These are phyloP conservation scores for Nicotiana benthamiana DNA, from an alignment of 257 asterid genomes.

Conservation along the genomic window DNA sequence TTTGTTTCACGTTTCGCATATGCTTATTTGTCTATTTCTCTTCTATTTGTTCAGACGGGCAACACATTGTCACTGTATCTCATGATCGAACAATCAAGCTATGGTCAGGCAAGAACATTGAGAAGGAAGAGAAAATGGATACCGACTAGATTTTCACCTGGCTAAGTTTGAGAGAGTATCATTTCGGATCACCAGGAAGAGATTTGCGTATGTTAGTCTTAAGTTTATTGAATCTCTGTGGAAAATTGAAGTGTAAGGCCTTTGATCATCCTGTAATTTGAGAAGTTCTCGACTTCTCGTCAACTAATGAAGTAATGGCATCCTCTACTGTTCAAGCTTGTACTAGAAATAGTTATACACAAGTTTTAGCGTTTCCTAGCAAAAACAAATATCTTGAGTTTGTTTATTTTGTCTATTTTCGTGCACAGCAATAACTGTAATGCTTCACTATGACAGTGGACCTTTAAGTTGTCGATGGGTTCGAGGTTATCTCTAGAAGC, in stretches of 20 bases:
- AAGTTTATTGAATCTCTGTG: not conserved
- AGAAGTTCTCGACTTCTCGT: not conserved
- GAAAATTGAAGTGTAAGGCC: not conserved
- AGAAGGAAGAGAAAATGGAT: constrained; percentile 66
- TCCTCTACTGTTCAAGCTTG: not conserved
- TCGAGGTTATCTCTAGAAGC: not conserved
- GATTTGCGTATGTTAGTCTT: not conserved
- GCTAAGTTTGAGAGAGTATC: not conserved
- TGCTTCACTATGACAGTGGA: not conserved
- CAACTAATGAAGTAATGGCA: not conserved
- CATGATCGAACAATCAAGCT: constrained; percentile 89
- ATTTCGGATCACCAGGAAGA: not conserved
- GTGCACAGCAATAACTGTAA: not conserved
- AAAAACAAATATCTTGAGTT: not conserved
- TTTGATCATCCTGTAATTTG: not conserved
- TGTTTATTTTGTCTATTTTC: not conserved
- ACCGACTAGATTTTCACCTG: constrained; percentile 30
- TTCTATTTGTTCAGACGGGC: constrained; percentile 56
- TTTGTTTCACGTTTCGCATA: not conserved
- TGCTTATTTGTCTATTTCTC: not conserved
- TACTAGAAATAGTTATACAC: not conserved
- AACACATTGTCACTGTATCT: constrained; percentile 64
- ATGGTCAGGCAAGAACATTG: constrained; percentile 61
- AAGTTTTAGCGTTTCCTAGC: not conserved
- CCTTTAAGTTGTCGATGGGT: not conserved